phyloP scores from a whole-genome alignment of 148 eudicot genomes.

The Cornus florida region DNA sequence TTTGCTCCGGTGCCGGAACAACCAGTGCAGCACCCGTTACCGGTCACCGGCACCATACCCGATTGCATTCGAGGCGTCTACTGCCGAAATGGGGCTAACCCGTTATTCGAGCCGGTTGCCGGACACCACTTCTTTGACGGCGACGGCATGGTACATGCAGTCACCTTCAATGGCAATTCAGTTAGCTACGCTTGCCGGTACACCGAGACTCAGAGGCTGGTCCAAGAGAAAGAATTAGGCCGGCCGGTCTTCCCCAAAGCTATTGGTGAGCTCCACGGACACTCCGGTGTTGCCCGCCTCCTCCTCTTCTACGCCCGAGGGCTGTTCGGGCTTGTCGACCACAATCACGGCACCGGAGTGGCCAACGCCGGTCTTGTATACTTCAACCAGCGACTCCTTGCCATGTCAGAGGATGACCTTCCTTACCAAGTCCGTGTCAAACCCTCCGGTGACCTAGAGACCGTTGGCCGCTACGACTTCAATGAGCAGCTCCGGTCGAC shows the following conservation, averaged over 20 bases:
- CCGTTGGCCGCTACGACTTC: slow-evolving; percentile 62
- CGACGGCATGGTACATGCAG: slow-evolving; percentile 83
- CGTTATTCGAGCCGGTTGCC: slow-evolving; percentile 41
- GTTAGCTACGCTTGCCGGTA: slow-evolving; percentile 73
- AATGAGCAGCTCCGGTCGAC: slow-evolving; percentile 36
- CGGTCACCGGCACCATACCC: slow-evolving; percentile 45
- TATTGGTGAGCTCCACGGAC: slow-evolving; percentile 80
- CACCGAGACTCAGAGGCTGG: slow-evolving; percentile 57
- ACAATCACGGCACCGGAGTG: slow-evolving; percentile 54
- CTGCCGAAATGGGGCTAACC: slow-evolving; percentile 79
- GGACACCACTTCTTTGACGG: slow-evolving; percentile 90
- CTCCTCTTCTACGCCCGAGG: slow-evolving; percentile 55
- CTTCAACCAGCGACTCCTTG: slow-evolving; percentile 55
- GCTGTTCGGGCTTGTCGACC: slow-evolving; percentile 44
- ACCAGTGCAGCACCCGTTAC: slow-evolving; percentile 33
- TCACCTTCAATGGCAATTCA: slow-evolving; percentile 29
- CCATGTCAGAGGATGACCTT: slow-evolving; percentile 84
- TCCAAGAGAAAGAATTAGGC: slow-evolving; percentile 54
- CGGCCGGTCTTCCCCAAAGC: slow-evolving; percentile 69
- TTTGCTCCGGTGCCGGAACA: slow-evolving; percentile 70
- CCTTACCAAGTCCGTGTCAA: slow-evolving; percentile 62
- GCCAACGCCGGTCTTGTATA: slow-evolving; percentile 79
- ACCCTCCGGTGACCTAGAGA: slow-evolving; percentile 54
- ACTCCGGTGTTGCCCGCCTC: slow-evolving; percentile 56
- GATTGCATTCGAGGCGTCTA: slow-evolving; percentile 57